Percentiles rank a stretch among this genome's conserved stretches.
Conservation (phyloP, 257 asterid species). For the Coffea canephora region DNA sequence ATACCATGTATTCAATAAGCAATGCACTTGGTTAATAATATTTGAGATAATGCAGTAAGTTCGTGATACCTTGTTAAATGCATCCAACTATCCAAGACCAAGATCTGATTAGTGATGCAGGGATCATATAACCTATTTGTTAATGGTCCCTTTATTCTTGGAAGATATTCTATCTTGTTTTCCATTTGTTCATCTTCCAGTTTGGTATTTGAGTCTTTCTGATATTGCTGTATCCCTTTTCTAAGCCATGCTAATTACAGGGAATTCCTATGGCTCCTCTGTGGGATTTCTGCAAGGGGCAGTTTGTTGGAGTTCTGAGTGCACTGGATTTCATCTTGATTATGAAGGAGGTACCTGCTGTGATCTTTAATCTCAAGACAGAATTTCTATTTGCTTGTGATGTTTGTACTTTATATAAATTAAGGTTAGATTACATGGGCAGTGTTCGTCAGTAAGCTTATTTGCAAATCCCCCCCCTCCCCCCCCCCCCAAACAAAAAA, state of each 20-base stretch:
- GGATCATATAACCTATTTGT: background rate
- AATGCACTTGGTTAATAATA: background rate
- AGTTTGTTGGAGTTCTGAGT: conserved; percentile 84
- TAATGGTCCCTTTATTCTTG: background rate
- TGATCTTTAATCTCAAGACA: conserved; percentile 5
- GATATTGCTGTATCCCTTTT: background rate
- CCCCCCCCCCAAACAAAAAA: too few relatives aligned
- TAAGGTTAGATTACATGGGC: background rate
- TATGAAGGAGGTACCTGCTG: conserved; percentile 70
- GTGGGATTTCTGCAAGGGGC: conserved; percentile 77
- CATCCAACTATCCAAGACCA: background rate
- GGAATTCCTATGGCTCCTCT: conserved; percentile 81
- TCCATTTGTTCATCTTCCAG: background rate
- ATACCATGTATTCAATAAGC: background rate
- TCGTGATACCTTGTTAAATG: background rate
- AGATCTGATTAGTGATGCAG: background rate
- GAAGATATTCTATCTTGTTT: background rate
- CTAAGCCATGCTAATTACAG: conserved; percentile 43
- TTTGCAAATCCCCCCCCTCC: too few relatives aligned
- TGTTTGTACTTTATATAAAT: background rate
- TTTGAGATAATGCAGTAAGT: background rate
- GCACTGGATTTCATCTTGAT: conserved; percentile 86
- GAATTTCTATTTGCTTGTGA: background rate
- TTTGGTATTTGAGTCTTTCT: conserved; percentile 11
- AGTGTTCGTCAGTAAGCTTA: background rate